Evolutionary conservation across 805 yeast genomes (phyloP), one percentile per base, ranked within the genome.

Genomic region (Peterozyma xylosa): DNA sequence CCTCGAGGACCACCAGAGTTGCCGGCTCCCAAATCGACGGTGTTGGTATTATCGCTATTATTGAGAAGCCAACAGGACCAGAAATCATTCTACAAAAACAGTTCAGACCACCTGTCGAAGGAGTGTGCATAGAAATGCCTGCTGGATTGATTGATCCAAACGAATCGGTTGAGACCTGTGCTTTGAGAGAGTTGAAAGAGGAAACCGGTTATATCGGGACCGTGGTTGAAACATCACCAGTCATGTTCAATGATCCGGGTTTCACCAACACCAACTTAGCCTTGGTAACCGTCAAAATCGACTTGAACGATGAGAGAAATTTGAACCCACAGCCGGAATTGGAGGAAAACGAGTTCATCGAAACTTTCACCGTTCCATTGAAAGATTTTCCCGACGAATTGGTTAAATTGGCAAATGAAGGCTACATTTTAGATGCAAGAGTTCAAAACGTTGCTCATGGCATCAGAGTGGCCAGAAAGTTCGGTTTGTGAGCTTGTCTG

Each of bases 321-420:
- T 52, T 62, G 47, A 67, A 80, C 48, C 97, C 96, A 1, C 57
- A 67, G 45, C 77, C 95, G 2, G 72, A 84, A 49, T 68, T 93
- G 49, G 97, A 93, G 64, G 96, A 88, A 6, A 84, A 81, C 48
- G 99, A 91, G 66, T 91, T 85, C 59, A 93, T 91, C 42, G 97
- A 89, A 54, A 80, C 87, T n/a, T 86, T 91, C 58, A 70, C 78
- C 1, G 78, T 84, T 37, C 88, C 90, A 11, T 61, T 89, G 50
- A 62, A 64, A 13, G 60, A 69, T 14, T 71, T 91, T 38, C 78
- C 82, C 6, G 71, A 69, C 21, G 73, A 68, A 27, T 59, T 91
- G 58, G 63, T 63, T 9, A 58, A 67, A 29, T 62, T 89, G 15
- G 74, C 68, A 21, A 53, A 60, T 2, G 73, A 86, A 60, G 96